Base-by-base conservation (phyloP, 192 early-diverging fungal species). In the Gaertneriomyces semiglobifer region DNA sequence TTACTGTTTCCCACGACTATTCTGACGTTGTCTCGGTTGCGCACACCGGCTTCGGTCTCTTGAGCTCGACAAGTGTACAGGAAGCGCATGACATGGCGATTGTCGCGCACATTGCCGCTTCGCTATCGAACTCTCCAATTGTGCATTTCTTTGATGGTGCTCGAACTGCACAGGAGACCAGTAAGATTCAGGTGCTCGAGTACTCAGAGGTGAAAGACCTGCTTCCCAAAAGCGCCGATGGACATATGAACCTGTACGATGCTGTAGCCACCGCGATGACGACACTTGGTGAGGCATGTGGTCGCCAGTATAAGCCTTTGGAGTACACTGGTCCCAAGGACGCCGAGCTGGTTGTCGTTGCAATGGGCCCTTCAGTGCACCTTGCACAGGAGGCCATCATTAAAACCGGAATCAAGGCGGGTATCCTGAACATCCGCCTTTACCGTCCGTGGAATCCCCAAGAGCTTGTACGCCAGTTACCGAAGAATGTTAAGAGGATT, bases 51-150 rank as follows among this genome's bases (percentile, higher is more conserved):
- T 89, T 91, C 51, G 79, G 86, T 44, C 75, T 93, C 19, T 68
- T 97, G 45, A 79, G 86, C 5, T 95, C 93, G 41, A 71, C 77
- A 40, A 81, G 81, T 18, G 86, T 88, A 7, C 93, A 96, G 72
- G 92, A 96, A 72, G 88, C 92, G 8, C 90, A 96, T 64, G 93
- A 98, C 63, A 70, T 96, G 53, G 88, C 93, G 11, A 53, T 95
- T 14, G 78, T 92, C 62, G 88, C 94, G 39, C 92, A 96, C 70
- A 78, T 93, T 18, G 77, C 90, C n/a, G 73, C 94, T 3, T 58
- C 69, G 8, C 71, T 79, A 2, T 75, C 85, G 8, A 56, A 67
- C n/a, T 71, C 81, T 10, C 92, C 94, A 0, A 86, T 93, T 33
- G 75, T 95, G 14, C 94, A 97, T 79, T 76, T 91, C 60, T 84